Evolutionary conservation across 2,329 filamentous ascomycete species (phyloP), one percentile per base, ranked within the genome.

Genomic region (Leptographium galeiforme): DNA sequence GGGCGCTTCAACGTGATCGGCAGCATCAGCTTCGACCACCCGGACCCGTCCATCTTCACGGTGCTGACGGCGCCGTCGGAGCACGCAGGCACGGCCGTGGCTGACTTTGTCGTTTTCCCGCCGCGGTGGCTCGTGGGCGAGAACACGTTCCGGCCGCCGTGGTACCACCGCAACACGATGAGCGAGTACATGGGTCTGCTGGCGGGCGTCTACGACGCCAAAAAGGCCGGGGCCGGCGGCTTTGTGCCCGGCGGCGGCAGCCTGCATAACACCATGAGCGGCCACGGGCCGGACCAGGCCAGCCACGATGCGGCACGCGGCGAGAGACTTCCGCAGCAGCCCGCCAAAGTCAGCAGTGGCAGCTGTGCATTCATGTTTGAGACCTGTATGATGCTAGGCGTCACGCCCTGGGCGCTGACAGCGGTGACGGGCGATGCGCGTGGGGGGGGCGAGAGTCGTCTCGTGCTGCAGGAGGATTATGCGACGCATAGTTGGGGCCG

Each of bases 401-500:
- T 87, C 33, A 85, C 84, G 1, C 78, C 84, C 55, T 87, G 83
- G 82, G 84, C 82, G 2, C 66, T 78, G 56, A 66, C 68, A 58
- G 75, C 78, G 57, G 44, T 16, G 44, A n/a, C 44, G 19, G 18
- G 18, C n/a, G 19, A 14, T 8, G 43, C 18, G 14, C 8, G 43
- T 19, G 43, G 18, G 89, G 81, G 19, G 43, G 11, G 14, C 19
- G 32, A n/a, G 38, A 8, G 12, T 38, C 53, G 14, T 25, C 25
- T 25, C 25, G 78, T 79, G 65, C 72, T 78, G 16, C 77, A 80
- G 70, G 74, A 80, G 59, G 78, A 78, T 54, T 94, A 93, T 63
- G 89, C 81, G 63, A 79, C 82, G 54, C 85, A 94, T 71, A 90
- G 86, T 64, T 95, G 89, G 89, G 81, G 74, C 33, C 76, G 76